A percentile compares a stretch with the other conserved stretches of the same genome.
Evolutionary conservation across 2,329 filamentous ascomycete genomes (phyloP).

Genomic region (Sporothrix mexicana): DNA sequence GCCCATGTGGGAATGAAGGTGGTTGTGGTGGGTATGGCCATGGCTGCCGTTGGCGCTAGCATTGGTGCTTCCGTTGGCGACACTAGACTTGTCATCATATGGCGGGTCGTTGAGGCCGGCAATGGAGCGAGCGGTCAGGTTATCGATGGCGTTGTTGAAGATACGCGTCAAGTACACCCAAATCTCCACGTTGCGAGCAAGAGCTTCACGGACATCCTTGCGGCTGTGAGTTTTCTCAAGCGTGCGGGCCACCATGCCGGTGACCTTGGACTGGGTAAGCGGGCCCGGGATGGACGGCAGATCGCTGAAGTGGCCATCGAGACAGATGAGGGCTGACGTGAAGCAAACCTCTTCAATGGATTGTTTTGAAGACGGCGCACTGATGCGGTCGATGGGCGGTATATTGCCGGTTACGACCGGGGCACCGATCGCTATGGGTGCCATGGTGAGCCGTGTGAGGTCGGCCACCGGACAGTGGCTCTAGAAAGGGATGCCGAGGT

Average conservation of each 20-base stretch:
- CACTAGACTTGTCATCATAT: constrained; percentile 42
- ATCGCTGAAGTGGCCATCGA: constrained; percentile 66
- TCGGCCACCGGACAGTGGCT: background rate
- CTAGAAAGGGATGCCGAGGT: background rate
- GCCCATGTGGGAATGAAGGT: constrained; percentile 23
- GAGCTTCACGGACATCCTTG: constrained; percentile 65
- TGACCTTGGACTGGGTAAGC: constrained; percentile 60
- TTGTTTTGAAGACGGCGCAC: constrained; percentile 44
- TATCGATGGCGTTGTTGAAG: constrained; percentile 65
- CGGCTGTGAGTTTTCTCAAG: constrained; percentile 68
- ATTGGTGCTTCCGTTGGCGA: constrained; percentile 23
- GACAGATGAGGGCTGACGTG: constrained; percentile 63
- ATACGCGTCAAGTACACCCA: constrained; percentile 70
- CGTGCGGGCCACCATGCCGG: constrained; percentile 63
- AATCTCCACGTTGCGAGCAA: constrained; percentile 67
- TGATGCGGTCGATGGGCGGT: constrained; percentile 39
- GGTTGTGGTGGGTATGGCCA: constrained; percentile 52
- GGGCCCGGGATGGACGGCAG: constrained; percentile 61
- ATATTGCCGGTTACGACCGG: constrained; percentile 37
- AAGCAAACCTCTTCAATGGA: constrained; percentile 70
- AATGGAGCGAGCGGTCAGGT: constrained; percentile 64
- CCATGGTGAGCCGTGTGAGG: constrained; percentile 35
- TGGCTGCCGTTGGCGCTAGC: constrained; percentile 21
- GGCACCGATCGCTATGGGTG: constrained; percentile 36
- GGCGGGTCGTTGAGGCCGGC: constrained; percentile 59